Base-by-base conservation (phyloP, 2,329 filamentous ascomycete genomes). In the Pleurostoma richardsiae region DNA sequence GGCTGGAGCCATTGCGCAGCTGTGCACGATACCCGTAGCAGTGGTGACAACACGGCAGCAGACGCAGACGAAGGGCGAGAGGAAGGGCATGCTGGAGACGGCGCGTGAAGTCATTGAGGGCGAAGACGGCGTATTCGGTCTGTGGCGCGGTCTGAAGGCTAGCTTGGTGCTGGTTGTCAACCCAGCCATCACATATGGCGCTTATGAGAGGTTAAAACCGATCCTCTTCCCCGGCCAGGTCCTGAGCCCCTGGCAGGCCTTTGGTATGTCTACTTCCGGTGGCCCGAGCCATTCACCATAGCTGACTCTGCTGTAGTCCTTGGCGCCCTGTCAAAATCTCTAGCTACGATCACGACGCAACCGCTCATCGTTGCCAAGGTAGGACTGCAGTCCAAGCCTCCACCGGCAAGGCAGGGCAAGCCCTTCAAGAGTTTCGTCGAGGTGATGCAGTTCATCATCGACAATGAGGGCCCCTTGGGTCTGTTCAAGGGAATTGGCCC, bases 291-390 rank as follows among this genome's bases (percentile, higher is more conserved):
- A 19, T 19, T 19, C 19, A 19, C 19, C 19, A 19, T 19, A 19
- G 19, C 19, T 19, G 19, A 19, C 19, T 19, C 19, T 19, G 19
- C 11, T 33, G 11, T 49, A 94, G 90, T 95, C 29, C 82, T 99
- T 43, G 94, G 94, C 51, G 90, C 94, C 40, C 79, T 95, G 69
- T 97, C 92, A 43, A 99, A 99, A 70, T 80, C 89, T 5, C 69
- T 97, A 49, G 94, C 94, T 44, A 99, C 94, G 1, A 84, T 99
- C 54, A 83, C 78, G 45, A 99, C 94, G 6, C 94, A 99, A 64
- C 94, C 94, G 10, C 76, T 99, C 46, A 99, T 99, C 59, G 92
- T 99, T 51, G 94, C 94, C 52, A 99, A 99, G 72, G 94, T 99
- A 51, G 91, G 94, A 44, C 74, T 99, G 49, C 94, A 99, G 67